These are phyloP conservation scores for Arthrobotrys conoides DNA, from an alignment of 2,329 filamentous ascomycete genomes.

Conservation along the genomic window DNA sequence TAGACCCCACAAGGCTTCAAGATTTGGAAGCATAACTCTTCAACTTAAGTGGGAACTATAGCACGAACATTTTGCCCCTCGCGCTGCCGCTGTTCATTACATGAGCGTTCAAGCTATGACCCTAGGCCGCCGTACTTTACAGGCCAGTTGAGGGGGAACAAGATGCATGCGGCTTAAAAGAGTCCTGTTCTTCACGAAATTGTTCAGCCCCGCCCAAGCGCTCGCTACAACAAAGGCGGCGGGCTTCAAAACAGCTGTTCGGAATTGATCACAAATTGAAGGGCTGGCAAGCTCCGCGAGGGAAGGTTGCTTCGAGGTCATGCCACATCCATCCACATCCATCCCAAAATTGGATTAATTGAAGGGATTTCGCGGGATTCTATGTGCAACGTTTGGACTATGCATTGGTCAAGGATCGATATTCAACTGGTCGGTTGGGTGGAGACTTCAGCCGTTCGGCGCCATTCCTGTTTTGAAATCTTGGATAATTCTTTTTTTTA, in stretches of 20 bases:
- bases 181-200: neutral
- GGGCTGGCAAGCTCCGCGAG: neutral
- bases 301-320: slow-evolving; percentile 11
- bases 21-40: neutral
- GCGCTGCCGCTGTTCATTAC: slow-evolving; percentile 1
- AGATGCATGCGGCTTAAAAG: slow-evolving; percentile 16
- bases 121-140: neutral
- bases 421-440: neutral
- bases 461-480: slow-evolving; percentile 37
- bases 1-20: slow-evolving; percentile 16
- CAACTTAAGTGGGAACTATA: neutral
- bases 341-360: slow-evolving; percentile 3
- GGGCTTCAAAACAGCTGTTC: neutral
- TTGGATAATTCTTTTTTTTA: neutral
- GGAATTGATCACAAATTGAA: neutral
- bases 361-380: slow-evolving; percentile 31
- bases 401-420: neutral
- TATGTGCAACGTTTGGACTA: slow-evolving; percentile 1
- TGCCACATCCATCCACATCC: slow-evolving; percentile 32
- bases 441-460: slow-evolving; percentile 38
- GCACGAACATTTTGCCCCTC: slow-evolving; percentile 8
- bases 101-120: neutral
- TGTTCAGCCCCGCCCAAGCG: slow-evolving; percentile 26
- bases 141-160: slow-evolving; percentile 1
- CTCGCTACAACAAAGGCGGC: neutral